Base-by-base conservation (phyloP, 768 basidiomycete genomes). In the Russula brevipes region DNA sequence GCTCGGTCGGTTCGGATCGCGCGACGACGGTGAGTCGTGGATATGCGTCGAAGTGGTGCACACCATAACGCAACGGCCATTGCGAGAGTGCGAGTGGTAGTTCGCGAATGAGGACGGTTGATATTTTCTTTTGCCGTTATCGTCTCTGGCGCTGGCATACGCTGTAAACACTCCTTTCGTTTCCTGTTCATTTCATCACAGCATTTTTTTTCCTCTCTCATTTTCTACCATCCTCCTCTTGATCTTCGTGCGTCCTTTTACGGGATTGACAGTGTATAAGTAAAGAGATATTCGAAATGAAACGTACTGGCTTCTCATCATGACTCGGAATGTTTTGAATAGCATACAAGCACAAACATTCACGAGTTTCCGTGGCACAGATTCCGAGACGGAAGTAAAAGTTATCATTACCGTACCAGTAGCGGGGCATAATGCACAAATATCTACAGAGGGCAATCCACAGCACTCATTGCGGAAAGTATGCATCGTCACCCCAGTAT, bases 401-500 rank as follows among this genome's bases (percentile, higher is more conserved):
- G 44, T 8, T 5, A 38, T n/a, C 17, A 51, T 55, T 7, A 39
- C 63, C 50, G 54, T 54, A 44, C 12, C 8, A 24, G 45, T 39
- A 38, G 12, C 16, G 35, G 24, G 39, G 55, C 53, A 54, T 50
- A 64, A 54, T 14, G 47, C 41, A 49, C 19, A 59, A 44, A 38
- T 14, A 54, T 49, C 31, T 55, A 46, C 33, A 31, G 35, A 42
- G 14, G 31, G 50, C 10, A 54, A 39, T 30, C 19, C 14, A 12
- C n/a, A 33, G 38, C 46, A 35, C 39, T 64, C 53, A 64, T 39
- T 11, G 46, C 24, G 55, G 75, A 65, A 76, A 83, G 68, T 80
- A 82, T 14, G 71, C 63, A 41, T 82, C 78, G 44, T 80, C 78
- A 65, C 79, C 80, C 82, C 82, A 83, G 39, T 71, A 70, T 39